These are phyloP conservation scores for Orbilia javanica DNA, from an alignment of 2,329 filamentous ascomycete species.

Conservation along the genomic window DNA sequence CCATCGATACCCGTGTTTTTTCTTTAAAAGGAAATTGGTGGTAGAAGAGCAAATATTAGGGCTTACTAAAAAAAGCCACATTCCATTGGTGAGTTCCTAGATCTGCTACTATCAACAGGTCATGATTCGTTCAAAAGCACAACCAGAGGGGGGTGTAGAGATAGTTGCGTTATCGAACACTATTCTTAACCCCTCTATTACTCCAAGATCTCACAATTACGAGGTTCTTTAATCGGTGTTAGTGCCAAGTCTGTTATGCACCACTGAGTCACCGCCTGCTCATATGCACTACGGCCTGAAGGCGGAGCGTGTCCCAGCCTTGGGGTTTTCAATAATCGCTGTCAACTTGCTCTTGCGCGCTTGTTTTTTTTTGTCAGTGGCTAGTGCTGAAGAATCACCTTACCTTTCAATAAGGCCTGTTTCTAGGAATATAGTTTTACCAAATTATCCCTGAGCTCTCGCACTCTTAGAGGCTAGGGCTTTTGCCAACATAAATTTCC, in stretches of 20 bases:
- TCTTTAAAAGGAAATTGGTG: background rate
- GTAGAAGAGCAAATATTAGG: background rate
- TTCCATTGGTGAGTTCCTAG: background rate
- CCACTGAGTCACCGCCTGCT: background rate
- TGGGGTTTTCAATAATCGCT: background rate
- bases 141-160: too few species aligned
- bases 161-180: background rate
- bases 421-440: background rate
- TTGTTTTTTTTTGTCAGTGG: background rate
- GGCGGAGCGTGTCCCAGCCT: background rate
- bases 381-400: too few species aligned
- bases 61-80: background rate
- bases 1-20: too few species aligned
- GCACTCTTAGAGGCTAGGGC: background rate
- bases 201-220: background rate
- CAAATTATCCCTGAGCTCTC: background rate
- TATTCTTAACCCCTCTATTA: background rate
- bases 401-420: background rate
- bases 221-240: background rate
- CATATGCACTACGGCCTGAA: slow-evolving; percentile 56
- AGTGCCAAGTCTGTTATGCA: background rate
- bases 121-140: background rate
- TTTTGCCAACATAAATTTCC: too few species aligned
- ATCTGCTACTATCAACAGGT: background rate
- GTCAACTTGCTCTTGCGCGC: background rate